Evolutionary conservation across 495 filamentous ascomycete species (phyloP).

Genomic region (Hypoxylon lienhwacheense): DNA sequence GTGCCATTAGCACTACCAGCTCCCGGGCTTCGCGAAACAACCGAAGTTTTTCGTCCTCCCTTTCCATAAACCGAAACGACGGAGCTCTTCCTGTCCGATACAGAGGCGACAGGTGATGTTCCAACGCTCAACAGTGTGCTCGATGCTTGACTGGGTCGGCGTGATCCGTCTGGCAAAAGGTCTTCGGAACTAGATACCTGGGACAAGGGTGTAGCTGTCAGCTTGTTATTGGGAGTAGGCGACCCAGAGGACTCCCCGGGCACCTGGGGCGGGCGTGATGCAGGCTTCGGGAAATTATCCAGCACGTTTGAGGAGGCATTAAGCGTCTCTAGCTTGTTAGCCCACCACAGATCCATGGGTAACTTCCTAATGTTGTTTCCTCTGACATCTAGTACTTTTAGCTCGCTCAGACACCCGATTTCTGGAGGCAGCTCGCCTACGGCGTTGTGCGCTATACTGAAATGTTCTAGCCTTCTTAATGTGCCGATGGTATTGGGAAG

Average conservation of each 20-base stretch:
- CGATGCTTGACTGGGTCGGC: conserved; percentile 84
- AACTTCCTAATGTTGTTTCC: conserved; percentile 89
- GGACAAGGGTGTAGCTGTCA: conserved; percentile 55
- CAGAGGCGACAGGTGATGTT: conserved; percentile 64
- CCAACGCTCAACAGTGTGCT: conserved; percentile 72
- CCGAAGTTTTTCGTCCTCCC: conserved; percentile 77
- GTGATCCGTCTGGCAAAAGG: conserved; percentile 68
- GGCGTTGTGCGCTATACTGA: conserved; percentile 91
- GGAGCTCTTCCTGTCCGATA: conserved; percentile 72
- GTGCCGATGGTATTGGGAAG: conserved; percentile 82
- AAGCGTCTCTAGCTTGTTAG: conserved; percentile 80
- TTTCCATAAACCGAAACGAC: conserved; percentile 76
- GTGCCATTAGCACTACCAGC: conserved; percentile 48
- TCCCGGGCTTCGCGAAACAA: conserved; percentile 66
- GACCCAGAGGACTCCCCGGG: conserved; percentile 49
- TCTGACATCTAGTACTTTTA: conserved; percentile 81
- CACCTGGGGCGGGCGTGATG: conserved; percentile 60
- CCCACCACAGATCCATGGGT: conserved; percentile 91
- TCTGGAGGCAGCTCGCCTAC: conserved; percentile 79
- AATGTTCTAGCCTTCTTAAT: conserved; percentile 79
- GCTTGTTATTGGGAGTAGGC: conserved; percentile 48
- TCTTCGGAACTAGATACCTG: conserved; percentile 76
- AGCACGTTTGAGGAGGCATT: conserved; percentile 96
- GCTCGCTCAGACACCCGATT: conserved; percentile 80
- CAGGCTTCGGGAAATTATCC: conserved; percentile 83